Evolutionary conservation across 2,329 filamentous ascomycete genomes (phyloP).

Genomic region (Mycosphaerelloides madeirae): DNA sequence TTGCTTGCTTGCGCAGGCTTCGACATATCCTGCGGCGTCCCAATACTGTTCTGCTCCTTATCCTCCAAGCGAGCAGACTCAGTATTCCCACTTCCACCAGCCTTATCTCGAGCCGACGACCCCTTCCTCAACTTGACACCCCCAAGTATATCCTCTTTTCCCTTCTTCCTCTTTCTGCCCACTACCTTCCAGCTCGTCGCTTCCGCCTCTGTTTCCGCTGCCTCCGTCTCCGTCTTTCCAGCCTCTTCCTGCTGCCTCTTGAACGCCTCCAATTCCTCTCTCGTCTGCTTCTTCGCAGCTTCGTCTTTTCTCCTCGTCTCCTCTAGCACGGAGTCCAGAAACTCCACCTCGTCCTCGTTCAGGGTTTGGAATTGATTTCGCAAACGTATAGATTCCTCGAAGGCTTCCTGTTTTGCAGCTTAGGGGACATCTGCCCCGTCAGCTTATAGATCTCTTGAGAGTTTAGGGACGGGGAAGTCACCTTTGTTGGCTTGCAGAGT

Average conservation of each 20-base stretch:
- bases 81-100: not conserved
- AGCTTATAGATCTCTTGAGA: constrained; percentile 14
- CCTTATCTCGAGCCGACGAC: constrained; percentile 25
- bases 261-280: constrained; percentile 56
- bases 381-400: constrained; percentile 66
- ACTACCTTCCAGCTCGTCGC: constrained; percentile 15
- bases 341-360: constrained; percentile 75
- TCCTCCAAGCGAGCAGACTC: not conserved
- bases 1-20: not conserved
- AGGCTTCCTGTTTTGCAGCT: constrained; percentile 77
- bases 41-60: not conserved
- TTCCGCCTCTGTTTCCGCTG: constrained; percentile 43
- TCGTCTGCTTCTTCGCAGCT: constrained; percentile 54
- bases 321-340: constrained; percentile 59
- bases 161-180: constrained; percentile 35
- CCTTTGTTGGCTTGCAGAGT: constrained; percentile 78
- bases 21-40: not conserved
- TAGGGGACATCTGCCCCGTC: constrained; percentile 23
- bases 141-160: constrained; percentile 34
- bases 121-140: constrained; percentile 43
- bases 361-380: constrained; percentile 73
- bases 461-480: constrained; percentile 30
- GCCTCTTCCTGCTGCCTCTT: constrained; percentile 56
- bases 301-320: constrained; percentile 54
- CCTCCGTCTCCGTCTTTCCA: constrained; percentile 43